Conservation (phyloP, 257 asterid genomes). For the Penstemon barbatus region DNA sequence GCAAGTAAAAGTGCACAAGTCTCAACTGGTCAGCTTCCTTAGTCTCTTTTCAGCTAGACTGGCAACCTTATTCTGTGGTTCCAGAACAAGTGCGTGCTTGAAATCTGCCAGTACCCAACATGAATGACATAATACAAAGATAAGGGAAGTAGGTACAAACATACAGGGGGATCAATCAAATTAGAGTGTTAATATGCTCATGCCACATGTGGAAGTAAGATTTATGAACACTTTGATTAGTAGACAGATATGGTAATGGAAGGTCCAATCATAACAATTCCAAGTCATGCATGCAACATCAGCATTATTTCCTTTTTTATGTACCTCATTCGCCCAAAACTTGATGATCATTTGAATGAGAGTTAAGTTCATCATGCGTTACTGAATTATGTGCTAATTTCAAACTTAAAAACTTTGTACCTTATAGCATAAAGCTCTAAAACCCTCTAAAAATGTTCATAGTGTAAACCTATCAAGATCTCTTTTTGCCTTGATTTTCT, state of each 20-base stretch:
- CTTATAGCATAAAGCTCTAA: background rate
- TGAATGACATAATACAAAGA: background rate
- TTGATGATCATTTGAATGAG: background rate
- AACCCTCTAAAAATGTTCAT: background rate
- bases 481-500: background rate
- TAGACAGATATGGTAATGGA: background rate
- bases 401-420: constrained; percentile 16
- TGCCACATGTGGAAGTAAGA: background rate
- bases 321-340: background rate
- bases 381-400: background rate
- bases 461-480: background rate
- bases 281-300: background rate
- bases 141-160: background rate
- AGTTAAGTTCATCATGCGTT: background rate
- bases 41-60: constrained; percentile 74
- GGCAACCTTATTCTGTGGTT: constrained; percentile 90
- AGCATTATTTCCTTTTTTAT: background rate
- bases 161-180: background rate
- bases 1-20: constrained; percentile 1
- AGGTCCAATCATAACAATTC: background rate
- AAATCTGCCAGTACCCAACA: constrained; percentile 57
- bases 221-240: background rate
- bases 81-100: constrained; percentile 88
- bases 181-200: background rate
- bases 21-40: constrained; percentile 53